phyloP scores from a whole-genome alignment of 163 green algal genomes.

The Prototheca stagnorum region DNA sequence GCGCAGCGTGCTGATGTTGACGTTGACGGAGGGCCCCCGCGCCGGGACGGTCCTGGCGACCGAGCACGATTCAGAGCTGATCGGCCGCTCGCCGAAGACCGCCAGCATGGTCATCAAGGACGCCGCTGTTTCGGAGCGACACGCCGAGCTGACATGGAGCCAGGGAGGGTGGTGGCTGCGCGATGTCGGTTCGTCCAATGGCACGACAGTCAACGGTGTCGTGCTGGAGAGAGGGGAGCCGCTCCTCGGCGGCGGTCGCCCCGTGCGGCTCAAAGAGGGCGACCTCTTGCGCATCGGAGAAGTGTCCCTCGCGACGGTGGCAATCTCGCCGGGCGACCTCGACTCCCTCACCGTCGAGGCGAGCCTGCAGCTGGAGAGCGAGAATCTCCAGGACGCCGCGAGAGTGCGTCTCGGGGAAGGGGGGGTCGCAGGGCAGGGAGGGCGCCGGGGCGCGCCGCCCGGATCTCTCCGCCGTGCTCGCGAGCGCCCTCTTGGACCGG shows the following conservation, averaged over 20 bases:
- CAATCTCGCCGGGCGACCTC: too few relatives aligned
- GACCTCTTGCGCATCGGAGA: constrained; percentile 15
- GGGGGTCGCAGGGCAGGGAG: too few relatives aligned
- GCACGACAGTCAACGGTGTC: constrained; percentile 41
- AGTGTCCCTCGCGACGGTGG: constrained; percentile 1
- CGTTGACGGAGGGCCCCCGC: not conserved
- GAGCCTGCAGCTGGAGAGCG: too few relatives aligned
- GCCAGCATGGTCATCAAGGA: constrained; percentile 48
- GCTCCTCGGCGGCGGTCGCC: too few relatives aligned
- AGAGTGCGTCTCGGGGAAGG: too few relatives aligned
- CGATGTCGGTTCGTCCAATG: constrained; percentile 54
- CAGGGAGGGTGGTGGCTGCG: constrained; percentile 26
- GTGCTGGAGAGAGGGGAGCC: constrained; percentile 16
- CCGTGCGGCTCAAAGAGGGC: constrained; percentile 9
- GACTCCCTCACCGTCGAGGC: too few relatives aligned
- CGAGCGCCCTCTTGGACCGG: too few relatives aligned
- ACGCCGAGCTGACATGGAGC: constrained; percentile 39
- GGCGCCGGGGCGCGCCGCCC: too few relatives aligned
- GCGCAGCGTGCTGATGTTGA: not conserved
- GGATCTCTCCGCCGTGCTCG: too few relatives aligned
- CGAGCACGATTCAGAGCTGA: not conserved
- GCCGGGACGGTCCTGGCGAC: not conserved
- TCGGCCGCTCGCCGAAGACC: constrained; percentile 12
- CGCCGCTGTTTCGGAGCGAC: constrained; percentile 39
- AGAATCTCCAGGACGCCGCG: too few relatives aligned